phyloP scores from a whole-genome alignment of 148 eudicot genomes.

The Fagopyrum esculentum region DNA sequence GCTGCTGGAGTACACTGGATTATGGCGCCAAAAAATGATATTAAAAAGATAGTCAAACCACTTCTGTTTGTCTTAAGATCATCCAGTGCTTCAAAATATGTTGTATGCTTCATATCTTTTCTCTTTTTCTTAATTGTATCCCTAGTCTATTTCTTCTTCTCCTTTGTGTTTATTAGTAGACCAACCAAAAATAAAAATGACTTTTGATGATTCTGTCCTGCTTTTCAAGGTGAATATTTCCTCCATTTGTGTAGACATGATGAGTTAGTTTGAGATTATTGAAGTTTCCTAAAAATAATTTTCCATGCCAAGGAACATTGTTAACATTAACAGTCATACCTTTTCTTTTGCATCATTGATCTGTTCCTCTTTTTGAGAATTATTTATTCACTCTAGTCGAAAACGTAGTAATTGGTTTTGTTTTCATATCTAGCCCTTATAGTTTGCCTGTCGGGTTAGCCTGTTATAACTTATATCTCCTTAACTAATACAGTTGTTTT shows the following conservation, averaged over 20 bases:
- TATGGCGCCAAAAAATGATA: slow-evolving; percentile 78
- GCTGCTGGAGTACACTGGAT: slow-evolving; percentile 99
- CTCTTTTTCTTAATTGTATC: not conserved
- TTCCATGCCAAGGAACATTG: not conserved
- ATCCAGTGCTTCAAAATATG: slow-evolving; percentile 75
- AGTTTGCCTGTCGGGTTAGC: not conserved
- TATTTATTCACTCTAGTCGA: not conserved
- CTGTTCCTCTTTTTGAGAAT: not conserved
- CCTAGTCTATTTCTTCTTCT: not conserved
- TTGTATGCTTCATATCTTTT: slow-evolving; percentile 40
- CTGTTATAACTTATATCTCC: not conserved
- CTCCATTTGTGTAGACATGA: not conserved
- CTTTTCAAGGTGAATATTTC: not conserved
- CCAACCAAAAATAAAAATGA: not conserved
- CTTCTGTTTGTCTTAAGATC: slow-evolving; percentile 83
- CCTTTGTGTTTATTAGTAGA: not conserved
- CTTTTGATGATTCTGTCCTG: not conserved
- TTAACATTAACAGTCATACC: not conserved
- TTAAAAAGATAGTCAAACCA: slow-evolving; percentile 80
- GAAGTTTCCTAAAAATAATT: not conserved
- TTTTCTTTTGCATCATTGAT: not conserved
- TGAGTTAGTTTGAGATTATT: slow-evolving; percentile 5
- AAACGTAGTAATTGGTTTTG: not conserved
- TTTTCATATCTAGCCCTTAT: not conserved
- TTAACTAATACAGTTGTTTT: not conserved